Evolutionary conservation across 2,329 filamentous ascomycete species (phyloP), one percentile per base, ranked within the genome.

Genomic region (Neodidymelliopsis sp.): DNA sequence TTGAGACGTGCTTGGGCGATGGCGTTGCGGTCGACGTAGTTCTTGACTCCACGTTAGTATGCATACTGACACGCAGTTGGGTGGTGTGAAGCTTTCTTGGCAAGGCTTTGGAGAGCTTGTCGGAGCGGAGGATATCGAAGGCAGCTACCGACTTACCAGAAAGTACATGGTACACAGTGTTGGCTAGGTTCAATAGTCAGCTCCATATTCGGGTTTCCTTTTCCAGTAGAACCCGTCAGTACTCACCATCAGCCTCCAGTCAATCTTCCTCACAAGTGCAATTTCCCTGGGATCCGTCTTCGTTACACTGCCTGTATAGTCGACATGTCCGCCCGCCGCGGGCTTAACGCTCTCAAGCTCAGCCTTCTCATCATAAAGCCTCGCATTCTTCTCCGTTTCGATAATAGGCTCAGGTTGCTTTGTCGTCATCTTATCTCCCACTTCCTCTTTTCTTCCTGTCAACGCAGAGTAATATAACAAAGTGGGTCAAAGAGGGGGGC

Each of bases 1-100:
- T 84, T 83, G 41, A 89, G 74, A 6, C 81, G 79, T 0, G 86
- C 86, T 4, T 84, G 79, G 0, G 84, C 84, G 52, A 88, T 86
- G 64, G 87, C 85, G 66, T 86, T 85, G 16, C 84, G 77, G 60
- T 86, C 84, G 6, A 69, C 65, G 33, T 69, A 73, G 34, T 73
- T 74, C 47, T 50, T n/a, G 1, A 1, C 4, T 18, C 2, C 1
- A 1, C 4, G 30, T 50, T 9, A 50, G 40, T 25, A 41, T 18
- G 18, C 3, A 4, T 4, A 12, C 23, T 11, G 6, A 25, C 11
- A 15, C 19, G 7, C 2, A 3, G 9, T 11, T n/a, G 18, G 16
- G 15, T 28, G 33, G 12, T 22, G 3, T 10, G n/a, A 45, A 45
- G 47, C 47, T 41, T 41, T 27, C 47, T 45, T 50, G 47, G 35